Conservation (phyloP, 768 basidiomycete genomes). For the Pleurotus salmoneostramineus region DNA sequence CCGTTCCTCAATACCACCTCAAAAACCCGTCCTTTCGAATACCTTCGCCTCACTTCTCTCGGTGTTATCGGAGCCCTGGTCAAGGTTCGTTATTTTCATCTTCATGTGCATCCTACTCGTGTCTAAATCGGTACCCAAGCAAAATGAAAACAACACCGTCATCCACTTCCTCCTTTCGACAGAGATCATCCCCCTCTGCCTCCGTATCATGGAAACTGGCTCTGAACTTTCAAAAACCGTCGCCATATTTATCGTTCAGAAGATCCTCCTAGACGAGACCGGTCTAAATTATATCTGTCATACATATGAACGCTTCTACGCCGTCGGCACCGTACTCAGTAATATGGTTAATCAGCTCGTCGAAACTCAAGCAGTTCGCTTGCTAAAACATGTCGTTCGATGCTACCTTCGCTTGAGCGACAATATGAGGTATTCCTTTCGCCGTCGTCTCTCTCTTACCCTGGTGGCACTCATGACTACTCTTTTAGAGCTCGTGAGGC, state of each 20-base stretch:
- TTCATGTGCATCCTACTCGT: neutral
- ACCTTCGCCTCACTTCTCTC: conserved; percentile 97
- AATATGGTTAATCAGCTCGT: conserved; percentile 99
- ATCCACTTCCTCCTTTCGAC: conserved; percentile 99
- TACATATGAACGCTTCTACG: conserved; percentile 99
- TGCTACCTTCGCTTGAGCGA: conserved; percentile 96
- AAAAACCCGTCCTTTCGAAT: conserved; percentile 99
- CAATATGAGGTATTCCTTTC: conserved; percentile 67
- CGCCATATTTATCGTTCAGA: conserved; percentile 99
- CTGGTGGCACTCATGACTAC: neutral
- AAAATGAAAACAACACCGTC: conserved; percentile 99
- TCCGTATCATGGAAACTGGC: conserved; percentile 99
- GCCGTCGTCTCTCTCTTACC: too few relatives aligned
- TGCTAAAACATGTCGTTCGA: conserved; percentile 96
- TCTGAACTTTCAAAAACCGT: conserved; percentile 98
- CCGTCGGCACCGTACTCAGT: conserved; percentile 95
- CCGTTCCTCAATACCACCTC: conserved; percentile 98
- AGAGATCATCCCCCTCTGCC: conserved; percentile 98
- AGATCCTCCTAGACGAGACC: conserved; percentile 94
- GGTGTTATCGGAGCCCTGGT: conserved; percentile 99
- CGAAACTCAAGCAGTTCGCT: conserved; percentile 93
- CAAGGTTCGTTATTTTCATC: conserved; percentile 54
- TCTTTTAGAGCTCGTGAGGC: conserved; percentile 85
- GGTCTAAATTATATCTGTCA: conserved; percentile 99
- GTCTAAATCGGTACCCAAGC: conserved; percentile 39